These are phyloP conservation scores for Blumeria hordei DNA, from an alignment of 2,329 filamentous ascomycete species.

Conservation along the genomic window DNA sequence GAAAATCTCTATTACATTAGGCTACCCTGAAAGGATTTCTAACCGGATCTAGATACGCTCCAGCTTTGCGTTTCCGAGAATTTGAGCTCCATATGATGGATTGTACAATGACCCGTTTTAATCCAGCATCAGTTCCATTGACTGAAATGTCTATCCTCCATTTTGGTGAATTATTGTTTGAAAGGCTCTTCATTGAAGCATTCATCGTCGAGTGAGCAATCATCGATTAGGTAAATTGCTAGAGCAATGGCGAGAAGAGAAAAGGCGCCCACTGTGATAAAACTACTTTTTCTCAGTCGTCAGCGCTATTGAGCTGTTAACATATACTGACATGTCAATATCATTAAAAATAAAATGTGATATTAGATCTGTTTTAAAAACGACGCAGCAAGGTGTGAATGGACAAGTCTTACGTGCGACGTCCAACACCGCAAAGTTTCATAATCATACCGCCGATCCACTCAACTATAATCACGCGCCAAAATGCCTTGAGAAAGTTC, in stretches of 20 bases:
- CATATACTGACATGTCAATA: background rate
- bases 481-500: conserved; percentile 14
- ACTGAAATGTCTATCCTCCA: no score
- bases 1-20: no score
- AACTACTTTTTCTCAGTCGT: conserved; percentile 8
- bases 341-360: background rate
- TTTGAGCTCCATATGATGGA: no score
- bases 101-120: no score
- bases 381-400: conserved; percentile 3
- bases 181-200: no score
- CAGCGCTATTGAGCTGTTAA: conserved; percentile 7
- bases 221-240: conserved; percentile 6
- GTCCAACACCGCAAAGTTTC: conserved; percentile 12
- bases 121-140: no score
- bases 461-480: conserved; percentile 15
- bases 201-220: no score
- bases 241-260: conserved; percentile 8
- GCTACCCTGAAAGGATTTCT: no score
- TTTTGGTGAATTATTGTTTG: no score
- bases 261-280: conserved; percentile 8
- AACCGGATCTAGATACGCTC: no score
- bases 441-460: conserved; percentile 16
- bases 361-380: background rate
- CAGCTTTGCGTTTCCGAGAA: no score
- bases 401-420: conserved; percentile 11